Conservation (phyloP, 805 yeast genomes). For the Candida taoyuanica region DNA sequence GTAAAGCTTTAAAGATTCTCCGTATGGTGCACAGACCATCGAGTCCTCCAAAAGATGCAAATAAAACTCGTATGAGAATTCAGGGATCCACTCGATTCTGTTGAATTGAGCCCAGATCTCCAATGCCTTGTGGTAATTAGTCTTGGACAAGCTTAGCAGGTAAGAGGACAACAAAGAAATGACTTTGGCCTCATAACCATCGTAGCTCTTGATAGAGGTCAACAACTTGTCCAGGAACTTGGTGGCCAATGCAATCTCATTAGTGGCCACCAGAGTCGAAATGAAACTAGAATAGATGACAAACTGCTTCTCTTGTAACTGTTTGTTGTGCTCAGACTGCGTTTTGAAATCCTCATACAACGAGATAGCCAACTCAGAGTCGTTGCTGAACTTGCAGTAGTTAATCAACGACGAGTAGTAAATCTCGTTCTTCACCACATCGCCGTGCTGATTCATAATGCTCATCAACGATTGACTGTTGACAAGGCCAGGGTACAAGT, state of each 20-base stretch:
- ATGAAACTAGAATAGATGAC: conserved; percentile 48
- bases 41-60: conserved; percentile 31
- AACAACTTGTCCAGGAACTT: conserved; percentile 53
- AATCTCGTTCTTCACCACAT: conserved; percentile 26
- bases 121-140: conserved; percentile 31
- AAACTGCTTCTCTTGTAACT: conserved; percentile 35
- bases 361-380: conserved; percentile 34
- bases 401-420: conserved; percentile 38
- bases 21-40: conserved; percentile 26
- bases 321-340: conserved; percentile 9
- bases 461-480: conserved; percentile 29
- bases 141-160: conserved; percentile 34
- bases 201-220: conserved; percentile 36
- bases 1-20: conserved; percentile 31
- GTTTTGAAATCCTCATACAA: conserved; percentile 36
- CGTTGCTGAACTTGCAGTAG: conserved; percentile 35
- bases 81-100: conserved; percentile 37
- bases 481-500: conserved; percentile 35
- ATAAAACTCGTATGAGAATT: conserved; percentile 36
- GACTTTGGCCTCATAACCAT: conserved; percentile 32
- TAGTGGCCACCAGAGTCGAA: conserved; percentile 47
- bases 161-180: conserved; percentile 41
- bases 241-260: conserved; percentile 47
- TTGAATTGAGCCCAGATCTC: conserved; percentile 34
- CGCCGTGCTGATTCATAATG: conserved; percentile 28